Base-by-base conservation (phyloP, 169 alveolate species). In the Eimeria necatrix region DNA sequence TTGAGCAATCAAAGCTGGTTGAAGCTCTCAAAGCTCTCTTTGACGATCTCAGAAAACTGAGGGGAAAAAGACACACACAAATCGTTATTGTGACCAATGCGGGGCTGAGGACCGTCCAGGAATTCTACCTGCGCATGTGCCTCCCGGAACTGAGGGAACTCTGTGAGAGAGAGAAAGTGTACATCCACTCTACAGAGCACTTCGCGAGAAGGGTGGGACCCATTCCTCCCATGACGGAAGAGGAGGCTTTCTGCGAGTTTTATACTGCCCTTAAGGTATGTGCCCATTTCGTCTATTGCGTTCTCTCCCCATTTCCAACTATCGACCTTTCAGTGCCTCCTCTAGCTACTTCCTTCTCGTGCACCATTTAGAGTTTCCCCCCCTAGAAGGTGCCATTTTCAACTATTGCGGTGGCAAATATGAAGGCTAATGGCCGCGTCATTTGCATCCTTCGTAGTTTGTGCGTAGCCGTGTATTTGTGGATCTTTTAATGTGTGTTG, bases 11-110 rank as follows among this genome's bases (percentile, higher is more conserved):
- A 48, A 95, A 93, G 76, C 78, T 95, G 52, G 94, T 95, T 68
- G 93, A 59, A 60, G 83, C 83, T 26, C 84, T 95, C 18, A 94
- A 80, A 14, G 53, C 49, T n/a, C 74, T 95, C 51, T 95, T 95
- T 68, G 91, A 83, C 52, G 95, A 92, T 9, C 60, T 95, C 4
- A 51, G 87, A 26, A 46, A 22, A 10, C 56, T 26, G 56, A 22
- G 94, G 41, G n/a, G 49, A 16, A 87, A 80, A 46, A 5, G 60
- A 3, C 64, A 59, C 61, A 85, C 81, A 8, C 93, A 85, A 56
- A 93, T 95, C 56, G 95, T 93, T 18, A 95, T 95, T 48, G 95
- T 95, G n/a, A 95, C 97, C 7, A 95, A 95, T 59, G 97, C 97
- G 20, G 97, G 97, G 22, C 24, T 92, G 41, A 52, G 96, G 70